Conservation (phyloP, 2,329 filamentous ascomycete genomes). For the Fusarium proliferatum region DNA sequence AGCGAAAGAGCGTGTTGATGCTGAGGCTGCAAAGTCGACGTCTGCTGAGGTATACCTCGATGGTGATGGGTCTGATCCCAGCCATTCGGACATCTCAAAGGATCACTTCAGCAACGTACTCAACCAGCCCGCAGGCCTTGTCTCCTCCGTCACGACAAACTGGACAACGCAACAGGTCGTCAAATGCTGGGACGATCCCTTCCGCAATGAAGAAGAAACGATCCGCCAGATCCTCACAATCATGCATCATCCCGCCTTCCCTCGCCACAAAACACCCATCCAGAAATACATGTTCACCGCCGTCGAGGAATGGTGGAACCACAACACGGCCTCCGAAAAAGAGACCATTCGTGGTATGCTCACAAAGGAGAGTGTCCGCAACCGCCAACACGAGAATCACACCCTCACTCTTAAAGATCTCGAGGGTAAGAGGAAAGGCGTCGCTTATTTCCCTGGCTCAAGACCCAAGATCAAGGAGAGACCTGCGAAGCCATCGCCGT, state of each 20-base stretch:
- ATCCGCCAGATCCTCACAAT: conserved; percentile 78
- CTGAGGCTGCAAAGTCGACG: conserved; percentile 61
- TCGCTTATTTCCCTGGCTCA: conserved; percentile 44
- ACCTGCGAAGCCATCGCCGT: conserved; percentile 35
- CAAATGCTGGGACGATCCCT: conserved; percentile 76
- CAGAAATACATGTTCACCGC: conserved; percentile 86
- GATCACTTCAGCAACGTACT: conserved; percentile 81
- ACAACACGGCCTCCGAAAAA: conserved; percentile 46
- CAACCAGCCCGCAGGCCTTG: conserved; percentile 45
- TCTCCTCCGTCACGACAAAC: conserved; percentile 46
- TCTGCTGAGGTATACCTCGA: conserved; percentile 73
- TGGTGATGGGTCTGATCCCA: conserved; percentile 80
- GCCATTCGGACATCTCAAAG: conserved; percentile 82
- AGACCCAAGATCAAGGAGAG: conserved; percentile 37
- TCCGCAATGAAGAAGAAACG: conserved; percentile 76
- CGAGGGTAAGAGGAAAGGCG: conserved; percentile 39
- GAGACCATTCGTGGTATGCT: conserved; percentile 38
- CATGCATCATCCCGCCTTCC: conserved; percentile 87
- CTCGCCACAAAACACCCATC: conserved; percentile 73
- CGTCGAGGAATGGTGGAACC: conserved; percentile 79
- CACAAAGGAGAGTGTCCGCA: conserved; percentile 43
- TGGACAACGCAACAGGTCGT: conserved; percentile 46
- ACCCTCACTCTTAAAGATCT: conserved; percentile 42
- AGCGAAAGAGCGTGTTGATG: conserved; percentile 45
- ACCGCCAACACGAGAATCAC: conserved; percentile 45